Base-by-base conservation (phyloP, 352 stramenopile species). In the Blastocystis sp. region DNA sequence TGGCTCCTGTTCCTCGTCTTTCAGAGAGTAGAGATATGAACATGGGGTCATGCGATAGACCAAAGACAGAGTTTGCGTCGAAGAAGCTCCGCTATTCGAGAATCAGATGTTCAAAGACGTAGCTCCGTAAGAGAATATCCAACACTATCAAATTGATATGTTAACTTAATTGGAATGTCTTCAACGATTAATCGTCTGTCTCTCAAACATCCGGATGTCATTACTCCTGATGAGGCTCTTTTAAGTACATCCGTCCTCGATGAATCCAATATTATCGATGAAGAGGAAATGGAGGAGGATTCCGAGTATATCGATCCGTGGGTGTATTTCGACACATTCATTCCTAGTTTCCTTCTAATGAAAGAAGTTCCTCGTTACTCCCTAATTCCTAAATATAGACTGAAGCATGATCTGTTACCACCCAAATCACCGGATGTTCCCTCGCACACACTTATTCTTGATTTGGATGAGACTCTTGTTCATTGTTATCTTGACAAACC, bases 391-490 rank as follows among this genome's bases (percentile, higher is more conserved):
- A 39, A 39, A 21, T 46, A 7, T 24, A 24, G 32, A 5, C 24
- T 73, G 12, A 37, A 46, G 24, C 32, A 49, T 29, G 12, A 73
- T 39, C 32, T 73, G 61, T 39, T 73, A 52, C 61, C 61, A 27
- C 61, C 61, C n/a, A 73, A 73, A 39, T 19, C 32, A 12, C 19
- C 61, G n/a, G 57, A 66, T n/a, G 14, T 7, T 29, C 61, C n/a
- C 51, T 49, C 61, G 14, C 61, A 73, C 32, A 73, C 61, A 37
- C 61, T 73, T 29, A 95, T 98, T 12, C 89, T 99, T 21, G 96
- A 99, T 89, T 91, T 99, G 32, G 96, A 99, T 88, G 96, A 99
- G 90, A 99, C 96, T 2, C 91, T 99, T 2, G 96, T 99, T 27
- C 96, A 99, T 90, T 98, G 95, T 91, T 98, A 94, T 6, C 94